Conservation (phyloP, 208 protist genomes). For the Lotmaria passim region DNA sequence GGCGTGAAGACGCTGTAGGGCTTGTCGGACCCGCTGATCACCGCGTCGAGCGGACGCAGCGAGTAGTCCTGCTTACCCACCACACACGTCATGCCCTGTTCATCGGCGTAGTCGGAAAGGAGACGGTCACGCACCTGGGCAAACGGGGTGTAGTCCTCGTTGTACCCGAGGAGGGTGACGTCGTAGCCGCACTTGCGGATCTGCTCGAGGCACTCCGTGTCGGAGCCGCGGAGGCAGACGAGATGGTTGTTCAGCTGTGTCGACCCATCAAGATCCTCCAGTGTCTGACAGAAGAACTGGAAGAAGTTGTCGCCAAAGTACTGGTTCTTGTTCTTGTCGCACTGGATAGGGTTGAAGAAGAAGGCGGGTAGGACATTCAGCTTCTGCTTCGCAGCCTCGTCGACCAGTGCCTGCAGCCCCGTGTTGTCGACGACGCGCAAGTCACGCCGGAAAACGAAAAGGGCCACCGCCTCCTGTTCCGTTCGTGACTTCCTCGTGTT, state of each 20-base stretch:
- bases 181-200: conserved; percentile 48
- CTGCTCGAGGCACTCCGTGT: conserved; percentile 47
- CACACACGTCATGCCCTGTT: conserved; percentile 36
- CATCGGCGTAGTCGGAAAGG: conserved; percentile 47
- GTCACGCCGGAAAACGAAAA: conserved; percentile 79
- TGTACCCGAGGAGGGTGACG: conserved; percentile 65
- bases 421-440: conserved; percentile 76
- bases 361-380: conserved; percentile 65
- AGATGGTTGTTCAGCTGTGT: conserved; percentile 60
- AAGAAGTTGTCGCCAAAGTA: conserved; percentile 79
- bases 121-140: conserved; percentile 53
- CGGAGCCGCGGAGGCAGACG: conserved; percentile 66
- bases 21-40: conserved; percentile 38
- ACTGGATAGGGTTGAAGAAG: conserved; percentile 81
- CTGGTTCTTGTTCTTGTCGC: conserved; percentile 54
- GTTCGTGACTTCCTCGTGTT: conserved; percentile 19
- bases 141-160: conserved; percentile 80
- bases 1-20: conserved; percentile 83
- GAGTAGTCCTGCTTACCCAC: conserved; percentile 58
- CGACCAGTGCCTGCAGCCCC: conserved; percentile 46
- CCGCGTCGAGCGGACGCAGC: conserved; percentile 48
- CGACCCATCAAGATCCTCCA: conserved; percentile 56
- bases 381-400: conserved; percentile 27
- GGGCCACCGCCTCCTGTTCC: conserved; percentile 41
- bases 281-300: conserved; percentile 71